Base-by-base conservation (phyloP, 106 monocot species). In the Dendrobium officinale region DNA sequence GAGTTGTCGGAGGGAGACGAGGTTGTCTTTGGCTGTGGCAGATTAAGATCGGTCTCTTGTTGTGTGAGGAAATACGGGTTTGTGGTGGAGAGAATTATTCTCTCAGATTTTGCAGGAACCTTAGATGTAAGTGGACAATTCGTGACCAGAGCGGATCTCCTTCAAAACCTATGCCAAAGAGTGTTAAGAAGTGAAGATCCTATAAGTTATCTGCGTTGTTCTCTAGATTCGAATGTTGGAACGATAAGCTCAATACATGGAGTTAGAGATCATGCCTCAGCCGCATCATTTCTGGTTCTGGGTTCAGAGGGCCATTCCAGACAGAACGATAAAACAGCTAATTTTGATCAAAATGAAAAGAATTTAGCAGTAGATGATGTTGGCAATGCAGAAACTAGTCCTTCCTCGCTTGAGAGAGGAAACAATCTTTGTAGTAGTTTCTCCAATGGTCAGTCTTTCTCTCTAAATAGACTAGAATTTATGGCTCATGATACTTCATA, bases 1-100 rank as follows among this genome's bases (percentile, higher is more conserved):
- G 88, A 91, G 77, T 59, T 95, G 72, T 79, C 22, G 0, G 79
- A 80, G 22, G 92, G 91, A 22, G 92, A 95, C 74, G 84, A 88
- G 85, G 67, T 95, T 18, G 81, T 75, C 29, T 42, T 95, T 17
- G 84, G 83, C 17, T 86, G 86, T 33, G 47, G 78, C 55, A 77
- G 66, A 9, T 42, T 40, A 17, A 42, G 77, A 42, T 67, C 17
- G 58, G 33, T 17, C 48, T 9, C 11, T 58, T 18, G 54, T 56
- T 75, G 81, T 26, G 33, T 20, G 17, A 75, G 2, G 9, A 86
- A 48, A 44, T 73, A 27, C 61, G 92, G 90, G 22, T 91, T 95
- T 86, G 42, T 91, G 29, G 91, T 95, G 33, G 88, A 88, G 79
- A 83, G 80, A 48, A 72, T 91, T 77, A 76, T 82, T 77, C 83